A percentile compares a stretch with the other conserved stretches of the same genome.
Evolutionary conservation across 257 asterid genomes (phyloP).

Genomic region (Ocimum tenuiflorum): DNA sequence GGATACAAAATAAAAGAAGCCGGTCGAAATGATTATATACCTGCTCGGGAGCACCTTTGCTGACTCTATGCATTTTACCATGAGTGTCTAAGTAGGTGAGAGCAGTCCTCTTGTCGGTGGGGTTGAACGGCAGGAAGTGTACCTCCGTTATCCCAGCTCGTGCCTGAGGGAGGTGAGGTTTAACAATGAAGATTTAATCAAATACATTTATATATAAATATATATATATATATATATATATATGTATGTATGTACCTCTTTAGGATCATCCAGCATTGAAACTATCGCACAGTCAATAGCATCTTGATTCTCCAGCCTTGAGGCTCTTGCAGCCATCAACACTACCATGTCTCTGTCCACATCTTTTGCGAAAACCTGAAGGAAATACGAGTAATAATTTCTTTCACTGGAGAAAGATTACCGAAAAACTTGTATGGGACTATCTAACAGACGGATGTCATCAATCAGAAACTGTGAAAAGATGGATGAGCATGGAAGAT

Average conservation of each 20-base stretch:
- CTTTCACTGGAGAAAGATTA: too few species aligned
- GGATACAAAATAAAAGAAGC: too few species aligned
- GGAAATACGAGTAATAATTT: not conserved
- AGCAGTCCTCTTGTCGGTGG: constrained; percentile 60
- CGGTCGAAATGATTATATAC: too few species aligned
- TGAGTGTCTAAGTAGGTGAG: constrained; percentile 47
- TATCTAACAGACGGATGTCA: too few species aligned
- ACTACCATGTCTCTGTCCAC: constrained; percentile 46
- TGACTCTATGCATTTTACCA: constrained; percentile 59
- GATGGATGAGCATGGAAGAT: not conserved
- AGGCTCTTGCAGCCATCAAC: constrained; percentile 58
- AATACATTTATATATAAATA: too few species aligned
- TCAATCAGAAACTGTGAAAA: too few species aligned
- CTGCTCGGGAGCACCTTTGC: constrained; percentile 80
- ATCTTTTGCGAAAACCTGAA: constrained; percentile 39
- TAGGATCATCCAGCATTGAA: constrained; percentile 53
- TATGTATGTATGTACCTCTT: too few species aligned
- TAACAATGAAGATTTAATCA: too few species aligned
- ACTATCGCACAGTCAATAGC: constrained; percentile 64
- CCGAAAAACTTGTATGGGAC: too few species aligned
- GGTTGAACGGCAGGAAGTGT: constrained; percentile 68
- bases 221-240: too few species aligned
- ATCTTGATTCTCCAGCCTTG: constrained; percentile 60
- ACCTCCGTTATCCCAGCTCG: constrained; percentile 57
- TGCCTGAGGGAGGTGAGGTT: constrained; percentile 35